Evolutionary conservation across 306 rosid genomes (phyloP).

Genomic region (Astragalus membranaceus): DNA sequence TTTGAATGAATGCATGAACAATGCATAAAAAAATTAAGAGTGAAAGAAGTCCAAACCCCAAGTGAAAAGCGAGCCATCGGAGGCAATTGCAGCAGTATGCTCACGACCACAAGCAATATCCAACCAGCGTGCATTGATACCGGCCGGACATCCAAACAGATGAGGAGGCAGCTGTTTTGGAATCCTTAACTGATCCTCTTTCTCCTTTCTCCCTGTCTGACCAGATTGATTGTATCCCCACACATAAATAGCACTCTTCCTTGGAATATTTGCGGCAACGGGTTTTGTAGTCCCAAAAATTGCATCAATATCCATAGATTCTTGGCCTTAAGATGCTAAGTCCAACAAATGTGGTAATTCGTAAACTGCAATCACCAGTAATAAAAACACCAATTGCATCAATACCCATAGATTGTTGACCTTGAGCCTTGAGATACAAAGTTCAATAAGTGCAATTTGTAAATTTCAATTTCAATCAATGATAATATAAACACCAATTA

Average conservation of each 20-base stretch:
- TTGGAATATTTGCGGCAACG: slow-evolving; percentile 26
- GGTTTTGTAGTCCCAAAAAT: slow-evolving; percentile 46
- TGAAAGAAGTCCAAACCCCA: slow-evolving; percentile 56
- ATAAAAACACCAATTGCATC: slow-evolving; percentile 1
- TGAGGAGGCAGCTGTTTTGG: slow-evolving; percentile 74
- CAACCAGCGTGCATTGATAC: slow-evolving; percentile 65
- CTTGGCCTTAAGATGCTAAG: slow-evolving; percentile 7
- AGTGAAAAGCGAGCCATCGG: slow-evolving; percentile 80
- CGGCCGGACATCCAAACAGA: slow-evolving; percentile 76
- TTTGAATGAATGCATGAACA: slow-evolving; percentile 2
- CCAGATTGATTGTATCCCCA: slow-evolving; percentile 98
- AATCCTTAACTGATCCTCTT: slow-evolving; percentile 67
- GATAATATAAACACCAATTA: neutral
- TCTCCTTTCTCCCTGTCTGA: slow-evolving; percentile 78
- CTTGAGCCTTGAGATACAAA: slow-evolving; percentile 21
- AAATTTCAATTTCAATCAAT: neutral
- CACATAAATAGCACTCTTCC: slow-evolving; percentile 82
- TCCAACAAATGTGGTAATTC: neutral
- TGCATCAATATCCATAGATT: slow-evolving; percentile 54
- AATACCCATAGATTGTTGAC: slow-evolving; percentile 36
- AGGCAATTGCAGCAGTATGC: slow-evolving; percentile 87
- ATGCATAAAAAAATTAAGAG: neutral
- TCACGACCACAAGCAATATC: slow-evolving; percentile 94
- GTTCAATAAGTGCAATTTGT: neutral
- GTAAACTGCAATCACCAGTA: neutral